Base-by-base conservation (phyloP, 768 basidiomycete species). In the Russula vinacea region DNA sequence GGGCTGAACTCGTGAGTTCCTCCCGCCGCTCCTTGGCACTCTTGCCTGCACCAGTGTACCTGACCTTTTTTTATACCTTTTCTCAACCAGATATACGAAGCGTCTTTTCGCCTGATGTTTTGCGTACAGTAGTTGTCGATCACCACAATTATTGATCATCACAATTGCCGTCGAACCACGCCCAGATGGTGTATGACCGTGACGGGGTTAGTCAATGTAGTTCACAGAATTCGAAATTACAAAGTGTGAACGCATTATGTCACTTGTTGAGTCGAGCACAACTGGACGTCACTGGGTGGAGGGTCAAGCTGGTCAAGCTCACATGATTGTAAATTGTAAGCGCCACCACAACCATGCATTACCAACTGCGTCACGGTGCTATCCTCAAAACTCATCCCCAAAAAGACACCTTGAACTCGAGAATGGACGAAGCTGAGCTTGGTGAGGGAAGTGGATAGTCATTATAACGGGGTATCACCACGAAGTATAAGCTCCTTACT, bases 1-100 rank as follows among this genome's bases (percentile, higher is more conserved):
- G 94, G 95, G 5, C 76, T 98, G 66, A 92, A 98, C 78, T 95
- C 92, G 84, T 96, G 77, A 81, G 88, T 86, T 66, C 55, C 58
- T 86, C 66, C 56, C 54, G 52, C 19, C 35, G 11, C 52, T 5
- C 51, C 33, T 22, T 7, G 52, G 35, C 54, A 26, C 33, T n/a
- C 51, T 68, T 29, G 10, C 17, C 32, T 22, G 6, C 16, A 3
- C 19, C n/a, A n/a, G n/a, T 52, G 56, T 32, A 8, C 7, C 45
- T 64, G 45, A 60, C 37, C 0, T 33, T 33, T 53, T 29, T 57
- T 10, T 32, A 13, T 29, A 29, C 29, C 35, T 14, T 53, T 45
- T 57, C 6, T 67, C 56, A 8, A 24, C 11, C 70, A 84, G 83
- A 62, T 85, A 85, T 68, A 85, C 83, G 19, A 85, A 84, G 76